Evolutionary conservation across 2,329 filamentous ascomycete genomes (phyloP).

Genomic region (Huntiella decipiens): DNA sequence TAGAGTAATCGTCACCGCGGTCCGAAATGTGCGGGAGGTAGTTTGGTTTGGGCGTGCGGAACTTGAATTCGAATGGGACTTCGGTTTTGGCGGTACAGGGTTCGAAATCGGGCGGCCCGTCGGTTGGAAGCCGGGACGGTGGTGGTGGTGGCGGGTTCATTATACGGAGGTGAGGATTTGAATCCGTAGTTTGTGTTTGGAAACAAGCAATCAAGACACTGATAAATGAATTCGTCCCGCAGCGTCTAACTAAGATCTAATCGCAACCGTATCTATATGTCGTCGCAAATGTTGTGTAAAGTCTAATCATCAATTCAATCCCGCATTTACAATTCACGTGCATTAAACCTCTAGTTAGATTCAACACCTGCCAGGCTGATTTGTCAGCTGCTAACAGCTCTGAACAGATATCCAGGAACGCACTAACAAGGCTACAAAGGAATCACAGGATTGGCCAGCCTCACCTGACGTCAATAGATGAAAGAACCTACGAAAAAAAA

Average conservation of each 20-base stretch:
- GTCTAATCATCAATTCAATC: background rate
- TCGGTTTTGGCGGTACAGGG: conserved; percentile 19
- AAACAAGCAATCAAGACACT: too few relatives aligned
- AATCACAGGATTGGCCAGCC: too few relatives aligned
- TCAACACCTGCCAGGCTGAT: background rate
- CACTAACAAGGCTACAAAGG: too few relatives aligned
- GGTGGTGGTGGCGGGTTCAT: conserved; percentile 1
- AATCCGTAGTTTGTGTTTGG: too few relatives aligned
- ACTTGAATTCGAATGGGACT: conserved; percentile 24
- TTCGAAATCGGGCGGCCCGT: conserved; percentile 5
- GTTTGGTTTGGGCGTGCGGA: conserved; percentile 37
- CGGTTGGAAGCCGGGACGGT: conserved; percentile 2
- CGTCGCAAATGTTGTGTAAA: background rate
- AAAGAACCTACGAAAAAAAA: conserved; percentile 1
- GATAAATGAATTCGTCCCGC: too few relatives aligned
- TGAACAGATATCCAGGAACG: too few relatives aligned
- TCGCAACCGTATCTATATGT: too few relatives aligned
- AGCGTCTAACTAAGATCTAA: too few relatives aligned
- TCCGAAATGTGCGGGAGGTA: conserved; percentile 37
- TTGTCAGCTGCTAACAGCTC: background rate
- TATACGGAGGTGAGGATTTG: too few relatives aligned
- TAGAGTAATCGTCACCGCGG: conserved; percentile 29
- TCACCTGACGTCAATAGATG: too few relatives aligned
- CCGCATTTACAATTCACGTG: background rate
- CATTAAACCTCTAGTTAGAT: too few relatives aligned